Base-by-base conservation (phyloP, 805 yeast genomes). In the Candida mattraensis region DNA sequence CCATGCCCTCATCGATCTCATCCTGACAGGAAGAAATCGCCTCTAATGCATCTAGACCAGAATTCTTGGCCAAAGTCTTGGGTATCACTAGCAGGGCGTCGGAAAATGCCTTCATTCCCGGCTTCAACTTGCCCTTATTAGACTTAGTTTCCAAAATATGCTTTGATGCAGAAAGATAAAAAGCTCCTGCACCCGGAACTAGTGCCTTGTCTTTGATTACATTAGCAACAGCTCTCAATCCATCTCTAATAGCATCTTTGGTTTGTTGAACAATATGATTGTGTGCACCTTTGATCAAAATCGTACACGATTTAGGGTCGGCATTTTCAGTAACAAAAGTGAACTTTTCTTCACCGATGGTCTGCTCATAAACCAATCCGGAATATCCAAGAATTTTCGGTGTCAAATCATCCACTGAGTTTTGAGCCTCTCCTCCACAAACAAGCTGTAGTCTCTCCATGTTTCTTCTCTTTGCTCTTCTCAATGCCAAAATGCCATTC, bases 391-490 rank as follows among this genome's bases (percentile, higher is more conserved):
- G 72, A 5, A 87, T 71, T 2, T 71, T 74, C 4, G 94, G 87
- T 5, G 82, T 55, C 53, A 93, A 72, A 60, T 91, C 98, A 56
- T 93, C 99, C 29, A 89, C 97, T 10, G 96, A 83, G 65, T 93
- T 93, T 67, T 91, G 97, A 7, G 98, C 98, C 59, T 84, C 93
- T 52, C 99, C 99, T 19, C 97, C 99, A 45, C 95, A 86, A 35
- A 88, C 87, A 42, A 93, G 74, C 66, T 93, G 99, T 58, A 93
- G 73, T 61, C 99, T 81, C 69, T 93, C 99, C 99, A 93, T 91
- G 65, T 93, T 93, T 69, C 99, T 83, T 71, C 99, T 81, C 72
- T 93, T 93, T 28, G 99, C 99, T 59, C 99, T 80, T 71, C 99
- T 82, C 53, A 93, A 73, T 1, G 99, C 99, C 51, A 93, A 71